Base-by-base conservation (phyloP, 768 basidiomycete species). In the Rhodotorula taiwanensis region DNA sequence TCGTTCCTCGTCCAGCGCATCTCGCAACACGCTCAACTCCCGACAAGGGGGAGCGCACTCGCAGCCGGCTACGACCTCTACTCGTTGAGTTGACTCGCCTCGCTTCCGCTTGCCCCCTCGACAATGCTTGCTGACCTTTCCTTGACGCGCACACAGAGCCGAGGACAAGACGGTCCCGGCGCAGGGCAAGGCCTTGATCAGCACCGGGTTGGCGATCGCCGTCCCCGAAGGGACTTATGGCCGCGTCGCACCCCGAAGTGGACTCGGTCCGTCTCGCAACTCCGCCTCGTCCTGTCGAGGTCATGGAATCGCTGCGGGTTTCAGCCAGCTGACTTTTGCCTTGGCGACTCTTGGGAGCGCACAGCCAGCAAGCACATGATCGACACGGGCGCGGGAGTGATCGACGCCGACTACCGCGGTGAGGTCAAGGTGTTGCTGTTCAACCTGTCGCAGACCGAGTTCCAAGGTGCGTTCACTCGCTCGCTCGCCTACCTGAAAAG, bases 11-110 rank as follows among this genome's bases (percentile, higher is more conserved):
- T 99, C 74, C 95, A 95, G 74, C 83, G 84, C 39, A 84, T 87
- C 42, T 90, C 88, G 5, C 82, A 84, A 23, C 87, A 85, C 72
- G 95, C 89, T 30, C 86, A 75, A 66, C 74, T 90, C 27, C 95
- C 95, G 5, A 91, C 88, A 15, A 83, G 90, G 53, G 94, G 95
- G 1, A 90, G 88, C 5, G 76, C 83, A 4, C 79, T 91, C 52
- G 83, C 94, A 4, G 95, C 95, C 1, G 95, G 95, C 9, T 95
- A 98, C 73, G 95, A 99, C 76, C 79, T 99, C 42, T 93, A 91
- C 78, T 87, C 87, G 92, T 89, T 74, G n/a, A n/a, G n/a, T n/a
- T n/a, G n/a, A n/a, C n/a, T n/a, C n/a, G n/a, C n/a, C 79, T 48
- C 33, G 43, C 16, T 33, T 21, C 44, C 56, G 9, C 30, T 23